These are phyloP conservation scores for Talaromyces sp. DNA, from an alignment of 2,329 filamentous ascomycete species.

Conservation along the genomic window DNA sequence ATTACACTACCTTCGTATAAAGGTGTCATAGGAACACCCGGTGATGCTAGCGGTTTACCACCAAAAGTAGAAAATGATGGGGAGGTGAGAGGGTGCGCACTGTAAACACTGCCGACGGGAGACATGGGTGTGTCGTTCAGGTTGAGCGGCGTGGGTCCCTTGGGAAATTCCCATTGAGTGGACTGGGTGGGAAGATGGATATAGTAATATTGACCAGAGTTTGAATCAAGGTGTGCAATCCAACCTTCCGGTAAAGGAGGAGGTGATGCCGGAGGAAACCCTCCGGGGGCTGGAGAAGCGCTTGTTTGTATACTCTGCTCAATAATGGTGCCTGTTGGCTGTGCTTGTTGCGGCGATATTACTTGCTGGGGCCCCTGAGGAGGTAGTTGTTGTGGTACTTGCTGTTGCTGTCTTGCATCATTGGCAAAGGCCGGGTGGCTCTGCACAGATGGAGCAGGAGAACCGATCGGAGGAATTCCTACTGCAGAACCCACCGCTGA, in stretches of 20 bases:
- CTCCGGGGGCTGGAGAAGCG: slow-evolving; percentile 37
- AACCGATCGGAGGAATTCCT: slow-evolving; percentile 9
- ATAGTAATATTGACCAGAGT: slow-evolving; percentile 97
- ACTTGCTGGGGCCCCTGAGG: slow-evolving; percentile 3
- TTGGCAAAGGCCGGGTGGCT: slow-evolving; percentile 90
- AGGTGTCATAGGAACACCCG: slow-evolving; percentile 76
- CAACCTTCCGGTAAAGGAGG: slow-evolving; percentile 94
- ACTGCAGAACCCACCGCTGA: slow-evolving; percentile 21
- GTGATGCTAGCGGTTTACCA: slow-evolving; percentile 64
- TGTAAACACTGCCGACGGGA: slow-evolving; percentile 72
- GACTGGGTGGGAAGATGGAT: slow-evolving; percentile 93
- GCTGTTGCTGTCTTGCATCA: slow-evolving; percentile 57
- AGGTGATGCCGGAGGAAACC: slow-evolving; percentile 70
- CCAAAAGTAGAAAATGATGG: slow-evolving; percentile 58
- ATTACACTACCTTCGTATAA: slow-evolving; percentile 74
- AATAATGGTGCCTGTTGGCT: slow-evolving; percentile 26
- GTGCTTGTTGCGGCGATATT: slow-evolving; percentile 36
- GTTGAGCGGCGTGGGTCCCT: slow-evolving; percentile 84
- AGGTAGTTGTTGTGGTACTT: slow-evolving; percentile 33
- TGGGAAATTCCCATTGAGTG: slow-evolving; percentile 98
- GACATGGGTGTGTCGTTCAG: slow-evolving; percentile 80
- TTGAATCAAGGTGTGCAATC: slow-evolving; percentile 95
- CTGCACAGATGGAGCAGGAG: slow-evolving; percentile 35
- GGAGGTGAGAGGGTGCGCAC: slow-evolving; percentile 64
- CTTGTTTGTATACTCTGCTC: slow-evolving; percentile 28